Percentiles rank a stretch among this genome's conserved stretches.
Evolutionary conservation across 2,329 filamentous ascomycete species (phyloP).

Genomic region (Fusarium buharicum): DNA sequence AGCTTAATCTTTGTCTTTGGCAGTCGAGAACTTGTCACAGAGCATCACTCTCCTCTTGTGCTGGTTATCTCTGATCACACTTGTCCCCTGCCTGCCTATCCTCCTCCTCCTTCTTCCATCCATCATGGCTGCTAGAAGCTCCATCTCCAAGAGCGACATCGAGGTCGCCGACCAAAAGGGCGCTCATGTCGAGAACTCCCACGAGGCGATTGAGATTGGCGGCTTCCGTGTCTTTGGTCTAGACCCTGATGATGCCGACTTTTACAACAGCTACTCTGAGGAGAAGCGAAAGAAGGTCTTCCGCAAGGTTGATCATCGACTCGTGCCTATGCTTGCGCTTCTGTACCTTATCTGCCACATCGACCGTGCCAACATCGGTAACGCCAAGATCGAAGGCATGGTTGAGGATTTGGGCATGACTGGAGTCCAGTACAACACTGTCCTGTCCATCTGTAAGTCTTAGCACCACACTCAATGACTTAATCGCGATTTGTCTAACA

Average conservation of each 20-base stretch:
- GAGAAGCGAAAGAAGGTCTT: slow-evolving; percentile 41
- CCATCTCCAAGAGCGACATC: slow-evolving; percentile 41
- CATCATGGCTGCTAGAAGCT: slow-evolving; percentile 34
- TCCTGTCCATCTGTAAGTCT: slow-evolving; percentile 68
- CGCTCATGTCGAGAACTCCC: slow-evolving; percentile 27
- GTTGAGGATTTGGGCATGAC: slow-evolving; percentile 59
- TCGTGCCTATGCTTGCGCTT: slow-evolving; percentile 62
- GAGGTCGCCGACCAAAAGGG: slow-evolving; percentile 30
- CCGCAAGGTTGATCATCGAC: slow-evolving; percentile 49
- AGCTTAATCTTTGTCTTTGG: slow-evolving; percentile 1
- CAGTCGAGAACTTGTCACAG: slow-evolving; percentile 2
- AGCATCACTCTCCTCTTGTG: slow-evolving; percentile 1
- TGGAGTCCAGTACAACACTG: slow-evolving; percentile 67
- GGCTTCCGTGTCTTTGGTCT: slow-evolving; percentile 39
- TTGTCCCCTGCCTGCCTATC: background rate
- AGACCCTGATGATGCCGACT: slow-evolving; percentile 40
- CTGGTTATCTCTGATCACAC: background rate
- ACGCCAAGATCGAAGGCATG: slow-evolving; percentile 61
- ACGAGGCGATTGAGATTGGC: slow-evolving; percentile 36
- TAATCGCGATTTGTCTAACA: rapidly evolving
- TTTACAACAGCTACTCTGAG: slow-evolving; percentile 37
- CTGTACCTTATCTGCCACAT: slow-evolving; percentile 67
- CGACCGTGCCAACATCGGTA: slow-evolving; percentile 63
- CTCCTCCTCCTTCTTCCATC: background rate
- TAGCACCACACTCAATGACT: slow-evolving; percentile 51